phyloP scores from a whole-genome alignment of 2,329 filamentous ascomycete genomes.

The Epichloe gansuensis region DNA sequence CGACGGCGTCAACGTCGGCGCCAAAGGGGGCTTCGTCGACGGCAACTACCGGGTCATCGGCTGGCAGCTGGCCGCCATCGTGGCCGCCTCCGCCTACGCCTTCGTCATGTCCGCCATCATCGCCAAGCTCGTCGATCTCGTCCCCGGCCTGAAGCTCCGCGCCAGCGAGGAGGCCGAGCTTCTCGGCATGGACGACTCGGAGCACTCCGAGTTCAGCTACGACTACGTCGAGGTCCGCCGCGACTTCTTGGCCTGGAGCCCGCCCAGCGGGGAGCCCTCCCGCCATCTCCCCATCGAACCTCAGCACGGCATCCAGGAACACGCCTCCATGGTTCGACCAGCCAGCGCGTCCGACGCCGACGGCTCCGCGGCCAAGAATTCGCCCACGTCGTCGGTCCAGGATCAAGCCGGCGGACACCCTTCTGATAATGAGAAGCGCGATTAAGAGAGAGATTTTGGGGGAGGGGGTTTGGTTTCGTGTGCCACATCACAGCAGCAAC shows the following conservation, averaged over 20 bases:
- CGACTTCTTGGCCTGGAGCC: constrained; percentile 81
- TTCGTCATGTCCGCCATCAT: constrained; percentile 65
- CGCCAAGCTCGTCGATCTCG: constrained; percentile 61
- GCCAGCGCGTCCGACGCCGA: constrained; percentile 11
- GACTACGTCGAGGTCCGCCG: constrained; percentile 83
- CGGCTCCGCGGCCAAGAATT: constrained; percentile 7
- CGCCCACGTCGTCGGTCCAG: constrained; percentile 6
- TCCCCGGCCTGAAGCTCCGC: constrained; percentile 69
- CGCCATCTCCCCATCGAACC: constrained; percentile 46
- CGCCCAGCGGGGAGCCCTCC: constrained; percentile 51
- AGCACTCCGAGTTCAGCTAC: constrained; percentile 82
- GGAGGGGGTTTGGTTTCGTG: neutral
- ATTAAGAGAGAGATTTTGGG: neutral
- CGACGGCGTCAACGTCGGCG: constrained; percentile 61
- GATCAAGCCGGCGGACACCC: constrained; percentile 2
- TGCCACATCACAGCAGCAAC: neutral
- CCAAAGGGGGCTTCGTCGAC: constrained; percentile 60
- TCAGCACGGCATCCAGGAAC: constrained; percentile 61
- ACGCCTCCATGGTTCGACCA: constrained; percentile 32
- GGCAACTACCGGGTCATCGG: constrained; percentile 64
- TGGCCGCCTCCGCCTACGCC: constrained; percentile 52
- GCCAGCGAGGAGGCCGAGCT: constrained; percentile 74
- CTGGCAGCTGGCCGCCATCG: constrained; percentile 68
- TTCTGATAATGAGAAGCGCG: constrained; percentile 4
- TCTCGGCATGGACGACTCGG: constrained; percentile 80